Evolutionary conservation across 148 eudicot species (phyloP).

Genomic region (Vaccinium darrowii): DNA sequence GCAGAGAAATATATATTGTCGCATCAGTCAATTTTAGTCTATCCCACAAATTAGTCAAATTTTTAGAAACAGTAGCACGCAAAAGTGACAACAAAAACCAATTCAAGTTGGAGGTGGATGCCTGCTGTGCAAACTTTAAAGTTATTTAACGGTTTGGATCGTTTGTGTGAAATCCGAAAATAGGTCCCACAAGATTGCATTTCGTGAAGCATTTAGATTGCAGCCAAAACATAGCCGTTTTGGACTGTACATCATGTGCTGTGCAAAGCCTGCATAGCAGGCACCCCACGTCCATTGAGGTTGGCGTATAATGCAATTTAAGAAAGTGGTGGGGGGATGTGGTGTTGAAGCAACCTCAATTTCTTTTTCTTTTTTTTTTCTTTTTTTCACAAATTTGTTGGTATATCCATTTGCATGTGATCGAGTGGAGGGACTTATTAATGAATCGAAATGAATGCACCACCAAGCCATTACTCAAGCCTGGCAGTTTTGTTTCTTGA

Average conservation of each 20-base stretch:
- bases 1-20: too few relatives aligned
- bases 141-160: too few relatives aligned
- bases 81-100: not conserved
- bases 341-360: constrained; percentile 1
- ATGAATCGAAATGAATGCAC: not conserved
- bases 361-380: not conserved
- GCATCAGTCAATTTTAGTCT: too few relatives aligned
- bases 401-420: not conserved
- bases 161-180: too few relatives aligned
- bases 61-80: not conserved
- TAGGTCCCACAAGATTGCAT: too few relatives aligned
- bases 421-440: not conserved
- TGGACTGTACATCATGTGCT: too few relatives aligned
- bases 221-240: too few relatives aligned
- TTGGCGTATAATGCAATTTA: not conserved
- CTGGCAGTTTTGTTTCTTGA: not conserved
- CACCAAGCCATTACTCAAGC: not conserved
- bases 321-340: not conserved
- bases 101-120: not conserved
- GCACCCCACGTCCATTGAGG: not conserved
- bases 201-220: too few relatives aligned
- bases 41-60: not conserved
- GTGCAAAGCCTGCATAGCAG: too few relatives aligned
- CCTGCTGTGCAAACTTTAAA: too few relatives aligned
- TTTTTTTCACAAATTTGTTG: too few relatives aligned